Evolutionary conservation across 1,284 basidiomycete species (phyloP).

Genomic region (Acaromyces ingoldii): DNA sequence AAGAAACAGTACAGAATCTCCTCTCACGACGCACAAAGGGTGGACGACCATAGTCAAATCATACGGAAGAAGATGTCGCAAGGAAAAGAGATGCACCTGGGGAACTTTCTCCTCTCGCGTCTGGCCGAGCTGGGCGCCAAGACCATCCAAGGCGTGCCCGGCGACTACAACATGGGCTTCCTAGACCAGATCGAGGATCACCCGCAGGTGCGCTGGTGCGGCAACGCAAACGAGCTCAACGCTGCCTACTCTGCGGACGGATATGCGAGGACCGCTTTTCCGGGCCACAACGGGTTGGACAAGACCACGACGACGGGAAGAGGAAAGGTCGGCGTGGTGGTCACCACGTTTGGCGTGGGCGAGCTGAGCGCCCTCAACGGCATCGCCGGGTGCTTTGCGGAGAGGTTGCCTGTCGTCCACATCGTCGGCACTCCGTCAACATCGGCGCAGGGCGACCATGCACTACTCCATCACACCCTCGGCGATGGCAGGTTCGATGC

Average conservation of each 20-base stretch:
- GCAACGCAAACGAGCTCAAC: slow-evolving; percentile 61
- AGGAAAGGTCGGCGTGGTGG: slow-evolving; percentile 17
- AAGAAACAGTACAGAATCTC: too few species aligned
- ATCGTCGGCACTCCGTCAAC: slow-evolving; percentile 82
- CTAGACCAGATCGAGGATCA: slow-evolving; percentile 79
- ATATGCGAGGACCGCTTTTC: slow-evolving; percentile 3
- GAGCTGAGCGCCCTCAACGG: slow-evolving; percentile 61
- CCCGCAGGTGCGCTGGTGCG: slow-evolving; percentile 71
- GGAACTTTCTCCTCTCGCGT: slow-evolving; percentile 43
- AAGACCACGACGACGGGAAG: not conserved
- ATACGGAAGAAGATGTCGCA: too few species aligned
- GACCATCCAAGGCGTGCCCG: slow-evolving; percentile 80
- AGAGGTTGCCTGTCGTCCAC: slow-evolving; percentile 87
- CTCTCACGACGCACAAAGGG: too few species aligned
- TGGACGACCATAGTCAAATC: too few species aligned
- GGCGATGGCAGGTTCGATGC: slow-evolving; percentile 59
- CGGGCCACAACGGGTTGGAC: too few species aligned
- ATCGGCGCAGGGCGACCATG: slow-evolving; percentile 59
- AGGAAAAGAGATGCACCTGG: too few species aligned
- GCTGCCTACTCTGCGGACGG: slow-evolving; percentile 14
- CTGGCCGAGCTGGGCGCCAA: slow-evolving; percentile 50
- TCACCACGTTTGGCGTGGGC: slow-evolving; percentile 76
- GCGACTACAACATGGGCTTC: slow-evolving; percentile 76
- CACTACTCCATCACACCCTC: slow-evolving; percentile 53
- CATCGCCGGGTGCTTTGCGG: slow-evolving; percentile 61